Evolutionary conservation across 306 rosid species (phyloP), one percentile per base, ranked within the genome.

Genomic region (Nissolia schottii): DNA sequence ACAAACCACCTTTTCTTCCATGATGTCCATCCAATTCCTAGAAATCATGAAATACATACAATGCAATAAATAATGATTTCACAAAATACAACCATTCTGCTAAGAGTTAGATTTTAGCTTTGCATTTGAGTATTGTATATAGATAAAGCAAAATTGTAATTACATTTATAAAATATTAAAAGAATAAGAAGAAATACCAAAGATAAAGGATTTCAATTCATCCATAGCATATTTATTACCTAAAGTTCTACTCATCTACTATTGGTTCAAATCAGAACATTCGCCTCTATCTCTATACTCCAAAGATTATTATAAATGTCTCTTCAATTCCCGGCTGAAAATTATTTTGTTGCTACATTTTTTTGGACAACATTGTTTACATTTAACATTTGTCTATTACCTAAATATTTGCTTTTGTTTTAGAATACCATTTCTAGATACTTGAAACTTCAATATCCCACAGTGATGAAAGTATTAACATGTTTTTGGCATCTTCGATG

Each of bases 1-100:
- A 92, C 85, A 86, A 95, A 95, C 99, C 99, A 95, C 75, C 99
- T 91, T 82, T 91, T 95, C 87, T 95, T 95, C 99, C 99, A 95
- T 6, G 97, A 95, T 55, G 99, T 95, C 99, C 97, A 91, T 67
- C 99, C 99, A 84, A 95, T 89, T 70, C 97, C 97, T 90, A 68
- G 28, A 75, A 10, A 70, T 49, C 59, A 73, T 41, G 68, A 73
- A 66, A 71, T 29, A 43, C 29, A 70, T 55, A 37, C 67, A 6
- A 18, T 27, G 70, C 20, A 56, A 71, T 31, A 13, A 43, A 72
- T 69, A 62, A 80, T 53, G 31, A 60, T n/a, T 64, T 56, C 51
- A 40, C 58, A 57, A 63, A 69, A 32, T 57, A 28, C 46, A 16
- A 1, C 24, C 71, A 25, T 57, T 65, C 28, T 35, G 3, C 48